A percentile compares a stretch with the other conserved stretches of the same genome.
These are phyloP conservation scores for Vigna trinervia DNA, from an alignment of 306 rosid species.

Conservation along the genomic window DNA sequence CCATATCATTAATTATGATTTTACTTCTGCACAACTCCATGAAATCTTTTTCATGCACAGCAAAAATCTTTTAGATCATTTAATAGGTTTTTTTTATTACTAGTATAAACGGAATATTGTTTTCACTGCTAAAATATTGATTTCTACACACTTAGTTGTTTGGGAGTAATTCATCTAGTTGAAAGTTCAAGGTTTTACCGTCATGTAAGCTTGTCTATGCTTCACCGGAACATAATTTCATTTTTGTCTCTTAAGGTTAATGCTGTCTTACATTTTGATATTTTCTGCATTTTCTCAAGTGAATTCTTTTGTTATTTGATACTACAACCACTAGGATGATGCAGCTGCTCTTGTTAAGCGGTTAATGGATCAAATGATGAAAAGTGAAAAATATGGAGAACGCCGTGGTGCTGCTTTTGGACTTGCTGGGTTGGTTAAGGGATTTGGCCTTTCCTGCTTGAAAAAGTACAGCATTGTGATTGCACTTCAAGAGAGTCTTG, in stretches of 20 bases:
- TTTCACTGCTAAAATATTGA: too few species aligned
- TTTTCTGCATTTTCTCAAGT: constrained; percentile 35
- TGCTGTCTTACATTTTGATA: constrained; percentile 8
- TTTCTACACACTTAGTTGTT: constrained; percentile 31
- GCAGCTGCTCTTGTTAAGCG: constrained; percentile 77
- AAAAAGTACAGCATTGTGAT: constrained; percentile 77
- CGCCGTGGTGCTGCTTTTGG: constrained; percentile 99
- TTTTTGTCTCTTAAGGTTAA: constrained; percentile 6
- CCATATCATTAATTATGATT: too few species aligned
- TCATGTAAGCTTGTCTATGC: constrained; percentile 20
- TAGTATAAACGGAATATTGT: too few species aligned
- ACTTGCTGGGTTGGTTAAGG: constrained; percentile 94
- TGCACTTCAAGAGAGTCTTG: constrained; percentile 75
- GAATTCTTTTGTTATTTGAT: constrained; percentile 35
- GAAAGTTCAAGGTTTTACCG: constrained; percentile 4
- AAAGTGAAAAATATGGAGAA: constrained; percentile 92
- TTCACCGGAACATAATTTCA: background rate
- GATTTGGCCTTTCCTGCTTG: constrained; percentile 85
- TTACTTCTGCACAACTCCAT: too few species aligned
- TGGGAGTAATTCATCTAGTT: constrained; percentile 25
- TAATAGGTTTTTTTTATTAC: too few species aligned
- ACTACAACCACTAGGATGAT: constrained; percentile 67
- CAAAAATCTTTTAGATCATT: too few species aligned
- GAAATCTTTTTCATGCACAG: too few species aligned
- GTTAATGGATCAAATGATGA: constrained; percentile 87